Evolutionary conservation across 2,329 filamentous ascomycete genomes (phyloP), one percentile per base, ranked within the genome.

Genomic region (Alternaria atra): DNA sequence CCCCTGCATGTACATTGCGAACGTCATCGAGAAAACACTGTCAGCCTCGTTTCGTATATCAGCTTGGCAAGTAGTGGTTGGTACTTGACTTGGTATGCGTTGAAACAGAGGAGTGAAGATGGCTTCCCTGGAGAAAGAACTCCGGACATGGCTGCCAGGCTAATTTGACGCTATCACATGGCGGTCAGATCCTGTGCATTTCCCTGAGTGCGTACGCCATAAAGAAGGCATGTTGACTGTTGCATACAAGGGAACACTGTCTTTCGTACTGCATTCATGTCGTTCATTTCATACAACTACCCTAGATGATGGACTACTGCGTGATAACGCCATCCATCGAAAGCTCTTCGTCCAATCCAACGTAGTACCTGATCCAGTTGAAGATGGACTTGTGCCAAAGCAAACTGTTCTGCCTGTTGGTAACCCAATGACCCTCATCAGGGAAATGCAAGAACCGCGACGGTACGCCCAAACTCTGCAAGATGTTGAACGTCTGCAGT

Each of bases 331-430:
- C 71, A 37, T 76, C 71, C 42, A 66, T 68, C 7, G 72, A 65
- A 32, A 78, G 60, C 57, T 70, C 74, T 44, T 76, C 66, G 5
- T 77, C 76, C 29, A 70, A 44, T 0, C 73, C 74, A 12, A 70
- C 70, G 60, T 69, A 78, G 55, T 72, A 76, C 55, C 65, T 71
- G 17, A 77, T 73, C 76, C 75, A 78, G 53, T 78, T 77, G 55
- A 77, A 78, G 30, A 78, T 77, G 23, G 58, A 58, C 57, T 86
- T 87, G 71, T 97, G 93, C 94, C 94, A 98, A 17, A 96, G 85
- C 15, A 97, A 80, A 6, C 90, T 91, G 76, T 98, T 98, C 77
- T 97, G 94, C 0, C 91, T 90, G 74, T 96, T 96, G 52, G 95
- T 76, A 1, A 97, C 93, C 92, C 92, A 90, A 69, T 91, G 89